Percentiles rank a stretch among this genome's conserved stretches.
These are phyloP conservation scores for Colletotrichum echinochloae DNA, from an alignment of 2,329 filamentous ascomycete species.

Conservation along the genomic window DNA sequence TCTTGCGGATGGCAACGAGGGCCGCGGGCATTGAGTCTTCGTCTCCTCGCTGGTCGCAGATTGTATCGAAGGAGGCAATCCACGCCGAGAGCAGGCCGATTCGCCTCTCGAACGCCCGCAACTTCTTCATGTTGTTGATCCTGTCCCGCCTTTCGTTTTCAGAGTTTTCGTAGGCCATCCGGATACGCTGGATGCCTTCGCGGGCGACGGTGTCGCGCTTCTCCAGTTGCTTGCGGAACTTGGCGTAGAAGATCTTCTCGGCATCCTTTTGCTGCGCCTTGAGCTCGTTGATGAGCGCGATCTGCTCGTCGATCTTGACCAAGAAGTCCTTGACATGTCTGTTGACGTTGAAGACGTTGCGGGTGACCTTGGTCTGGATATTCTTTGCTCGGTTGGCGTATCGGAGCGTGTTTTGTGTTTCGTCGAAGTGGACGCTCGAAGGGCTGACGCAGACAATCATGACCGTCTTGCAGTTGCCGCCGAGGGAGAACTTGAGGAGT, in stretches of 20 bases:
- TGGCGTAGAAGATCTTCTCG: conserved; percentile 83
- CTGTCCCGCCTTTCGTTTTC: conserved; percentile 82
- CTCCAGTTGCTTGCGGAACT: conserved; percentile 90
- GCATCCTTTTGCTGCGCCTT: conserved; percentile 92
- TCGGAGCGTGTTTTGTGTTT: conserved; percentile 96
- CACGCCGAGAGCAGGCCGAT: conserved; percentile 90
- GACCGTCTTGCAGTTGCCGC: conserved; percentile 98
- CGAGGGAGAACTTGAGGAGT: conserved; percentile 94
- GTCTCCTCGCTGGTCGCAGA: conserved; percentile 78
- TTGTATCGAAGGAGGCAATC: conserved; percentile 90
- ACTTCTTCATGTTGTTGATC: conserved; percentile 81
- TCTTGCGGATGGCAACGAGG: conserved; percentile 83
- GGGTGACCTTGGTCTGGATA: conserved; percentile 99
- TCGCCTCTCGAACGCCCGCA: conserved; percentile 84
- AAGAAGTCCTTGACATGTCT: conserved; percentile 99
- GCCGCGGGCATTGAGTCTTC: conserved; percentile 76
- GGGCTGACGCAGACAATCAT: conserved; percentile 99
- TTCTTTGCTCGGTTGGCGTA: conserved; percentile 99
- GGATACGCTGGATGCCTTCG: conserved; percentile 84
- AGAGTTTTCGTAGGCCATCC: conserved; percentile 86
- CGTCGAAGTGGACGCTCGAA: conserved; percentile 95
- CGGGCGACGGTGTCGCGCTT: conserved; percentile 81
- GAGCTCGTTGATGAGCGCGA: conserved; percentile 95
- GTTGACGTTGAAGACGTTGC: conserved; percentile 99
- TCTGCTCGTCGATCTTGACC: conserved; percentile 99